Percentiles rank a stretch among this genome's conserved stretches.
phyloP scores from a whole-genome alignment of 768 basidiomycete species.

The Leccinum uliginosum region DNA sequence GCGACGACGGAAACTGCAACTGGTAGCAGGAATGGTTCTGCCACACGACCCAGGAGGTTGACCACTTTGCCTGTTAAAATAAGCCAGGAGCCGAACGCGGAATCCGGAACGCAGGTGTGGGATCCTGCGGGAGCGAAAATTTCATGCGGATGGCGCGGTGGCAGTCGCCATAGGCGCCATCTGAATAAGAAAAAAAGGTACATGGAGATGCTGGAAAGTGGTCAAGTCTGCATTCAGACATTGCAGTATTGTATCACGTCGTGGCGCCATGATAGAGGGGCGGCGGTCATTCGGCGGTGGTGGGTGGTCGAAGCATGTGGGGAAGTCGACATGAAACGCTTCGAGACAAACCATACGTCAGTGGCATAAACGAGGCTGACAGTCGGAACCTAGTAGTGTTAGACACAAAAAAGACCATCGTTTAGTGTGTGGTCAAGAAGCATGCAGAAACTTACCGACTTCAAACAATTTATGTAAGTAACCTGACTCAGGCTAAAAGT shows the following conservation, averaged over 20 bases:
- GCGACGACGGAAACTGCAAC: constrained; percentile 16
- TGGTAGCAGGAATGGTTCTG: constrained; percentile 1
- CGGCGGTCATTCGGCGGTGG: constrained; percentile 11
- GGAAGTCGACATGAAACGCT: constrained; percentile 23
- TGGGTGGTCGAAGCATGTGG: constrained; percentile 22
- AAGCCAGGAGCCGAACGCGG: not conserved
- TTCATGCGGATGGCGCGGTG: not conserved
- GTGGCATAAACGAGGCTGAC: constrained; percentile 7
- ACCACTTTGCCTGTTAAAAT: constrained; percentile 5
- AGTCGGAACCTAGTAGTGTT: constrained; percentile 4
- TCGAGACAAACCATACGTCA: constrained; percentile 17
- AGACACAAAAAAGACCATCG: not conserved
- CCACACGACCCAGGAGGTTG: constrained; percentile 14
- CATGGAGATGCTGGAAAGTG: not conserved
- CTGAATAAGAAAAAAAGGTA: not conserved
- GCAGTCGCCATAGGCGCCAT: not conserved
- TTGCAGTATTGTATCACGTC: not conserved
- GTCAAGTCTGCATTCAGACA: constrained; percentile 6
- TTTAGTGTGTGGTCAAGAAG: constrained; percentile 9
- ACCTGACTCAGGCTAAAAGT: not conserved
- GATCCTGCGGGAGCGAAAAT: not conserved
- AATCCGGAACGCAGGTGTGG: constrained; percentile 1
- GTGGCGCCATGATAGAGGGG: constrained; percentile 3
- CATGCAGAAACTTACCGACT: not conserved
- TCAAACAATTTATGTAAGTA: not conserved